Conservation (phyloP, 148 eudicot species). For the Camellia granthamiana region DNA sequence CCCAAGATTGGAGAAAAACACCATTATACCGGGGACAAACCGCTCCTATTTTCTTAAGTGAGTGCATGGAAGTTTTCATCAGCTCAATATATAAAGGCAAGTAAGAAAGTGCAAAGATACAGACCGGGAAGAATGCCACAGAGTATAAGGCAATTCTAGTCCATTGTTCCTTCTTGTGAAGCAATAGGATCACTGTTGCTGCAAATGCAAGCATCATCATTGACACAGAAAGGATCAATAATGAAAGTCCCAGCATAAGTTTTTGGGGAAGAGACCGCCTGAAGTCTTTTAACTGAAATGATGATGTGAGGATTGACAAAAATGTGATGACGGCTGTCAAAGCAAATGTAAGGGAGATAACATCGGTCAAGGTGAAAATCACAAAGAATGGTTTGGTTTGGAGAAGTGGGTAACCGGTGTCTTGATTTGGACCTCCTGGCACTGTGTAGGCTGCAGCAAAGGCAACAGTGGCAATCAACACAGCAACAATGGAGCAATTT, state of each 20-base stretch:
- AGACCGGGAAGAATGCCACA: background rate
- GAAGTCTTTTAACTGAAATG: constrained; percentile 4
- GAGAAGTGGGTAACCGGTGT: constrained; percentile 5
- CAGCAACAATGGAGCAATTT: constrained; percentile 14
- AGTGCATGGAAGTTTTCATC: background rate
- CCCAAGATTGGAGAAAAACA: background rate
- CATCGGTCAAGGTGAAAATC: constrained; percentile 11
- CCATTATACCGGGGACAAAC: background rate
- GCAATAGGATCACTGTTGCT: background rate
- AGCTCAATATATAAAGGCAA: background rate
- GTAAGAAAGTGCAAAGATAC: constrained; percentile 4
- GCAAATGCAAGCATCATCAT: constrained; percentile 16
- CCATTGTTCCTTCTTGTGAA: background rate
- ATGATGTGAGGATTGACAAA: constrained; percentile 2
- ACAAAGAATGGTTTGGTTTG: background rate
- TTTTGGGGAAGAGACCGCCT: constrained; percentile 3
- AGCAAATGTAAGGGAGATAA: constrained; percentile 2
- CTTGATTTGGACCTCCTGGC: background rate
- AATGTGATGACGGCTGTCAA: constrained; percentile 7
- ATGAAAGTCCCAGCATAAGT: background rate
- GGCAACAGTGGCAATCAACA: background rate
- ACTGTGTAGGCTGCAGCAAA: constrained; percentile 15
- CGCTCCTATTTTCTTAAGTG: background rate
- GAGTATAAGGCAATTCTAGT: constrained; percentile 4
- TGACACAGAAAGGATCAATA: background rate